phyloP scores from a whole-genome alignment of 352 stramenopile species.

The Hyaloperonospora brassicae region DNA sequence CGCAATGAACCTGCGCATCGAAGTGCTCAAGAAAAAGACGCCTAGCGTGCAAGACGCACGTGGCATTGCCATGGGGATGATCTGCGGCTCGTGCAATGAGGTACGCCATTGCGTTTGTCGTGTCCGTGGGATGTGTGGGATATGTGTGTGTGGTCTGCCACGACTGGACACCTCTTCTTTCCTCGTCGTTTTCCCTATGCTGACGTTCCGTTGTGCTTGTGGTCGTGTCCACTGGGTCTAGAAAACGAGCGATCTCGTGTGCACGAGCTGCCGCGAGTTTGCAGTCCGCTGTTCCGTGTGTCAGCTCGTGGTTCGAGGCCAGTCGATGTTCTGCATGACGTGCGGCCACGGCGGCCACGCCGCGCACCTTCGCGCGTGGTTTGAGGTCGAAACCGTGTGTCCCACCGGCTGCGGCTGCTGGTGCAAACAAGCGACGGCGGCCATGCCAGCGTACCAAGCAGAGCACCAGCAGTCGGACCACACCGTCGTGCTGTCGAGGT shows the following conservation, averaged over 20 bases:
- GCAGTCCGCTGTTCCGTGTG: slow-evolving; percentile 74
- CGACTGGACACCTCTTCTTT: neutral
- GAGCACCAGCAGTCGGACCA: slow-evolving; percentile 26
- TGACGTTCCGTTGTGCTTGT: neutral
- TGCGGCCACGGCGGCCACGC: slow-evolving; percentile 77
- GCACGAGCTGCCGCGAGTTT: slow-evolving; percentile 60
- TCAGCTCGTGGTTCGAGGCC: slow-evolving; percentile 70
- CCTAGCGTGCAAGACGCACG: slow-evolving; percentile 25
- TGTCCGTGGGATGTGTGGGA: too few relatives aligned
- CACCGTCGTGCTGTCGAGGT: slow-evolving; percentile 33
- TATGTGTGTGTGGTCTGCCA: neutral
- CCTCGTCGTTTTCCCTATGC: too few relatives aligned
- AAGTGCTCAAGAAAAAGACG: slow-evolving; percentile 62
- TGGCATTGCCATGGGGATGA: slow-evolving; percentile 52
- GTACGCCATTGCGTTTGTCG: slow-evolving; percentile 22
- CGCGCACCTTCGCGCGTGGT: slow-evolving; percentile 68
- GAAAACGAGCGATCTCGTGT: slow-evolving; percentile 51
- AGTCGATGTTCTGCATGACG: slow-evolving; percentile 84
- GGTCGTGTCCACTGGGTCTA: slow-evolving; percentile 8
- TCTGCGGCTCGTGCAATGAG: slow-evolving; percentile 55
- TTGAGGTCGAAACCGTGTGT: slow-evolving; percentile 60
- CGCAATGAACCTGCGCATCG: slow-evolving; percentile 55
- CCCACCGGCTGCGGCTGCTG: slow-evolving; percentile 80
- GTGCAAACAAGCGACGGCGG: slow-evolving; percentile 72
- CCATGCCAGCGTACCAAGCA: slow-evolving; percentile 24